Conservation (phyloP, 176 grass and related monocot genomes). For the Triticum monococcum region DNA sequence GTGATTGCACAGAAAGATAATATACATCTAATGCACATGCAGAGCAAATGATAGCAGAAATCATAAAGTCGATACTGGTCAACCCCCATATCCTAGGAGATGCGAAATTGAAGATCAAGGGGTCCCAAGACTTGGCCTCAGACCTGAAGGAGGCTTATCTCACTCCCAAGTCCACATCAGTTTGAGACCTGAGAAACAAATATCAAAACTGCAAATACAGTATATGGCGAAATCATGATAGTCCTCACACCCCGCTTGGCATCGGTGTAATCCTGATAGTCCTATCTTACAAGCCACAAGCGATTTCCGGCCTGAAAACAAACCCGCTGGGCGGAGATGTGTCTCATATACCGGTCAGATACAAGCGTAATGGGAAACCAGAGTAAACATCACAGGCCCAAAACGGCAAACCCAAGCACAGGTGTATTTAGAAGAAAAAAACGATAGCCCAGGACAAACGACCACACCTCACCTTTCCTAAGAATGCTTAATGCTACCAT, state of each 20-base stretch:
- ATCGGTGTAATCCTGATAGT: too few species aligned
- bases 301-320: too few species aligned
- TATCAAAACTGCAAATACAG: not conserved
- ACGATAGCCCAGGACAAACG: not conserved
- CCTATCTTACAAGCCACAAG: too few species aligned
- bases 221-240: not conserved
- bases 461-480: not conserved
- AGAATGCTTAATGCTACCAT: not conserved
- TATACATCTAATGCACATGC: not conserved
- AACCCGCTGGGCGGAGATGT: too few species aligned
- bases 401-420: too few species aligned
- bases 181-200: not conserved
- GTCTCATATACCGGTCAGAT: too few species aligned
- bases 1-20: not conserved
- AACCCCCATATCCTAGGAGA: not conserved
- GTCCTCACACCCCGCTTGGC: too few species aligned
- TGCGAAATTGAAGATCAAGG: not conserved
- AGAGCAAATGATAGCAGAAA: not conserved
- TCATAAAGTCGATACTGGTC: not conserved
- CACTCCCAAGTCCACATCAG: not conserved
- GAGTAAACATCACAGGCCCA: too few species aligned
- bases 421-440: too few species aligned
- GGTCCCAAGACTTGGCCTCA: not conserved
- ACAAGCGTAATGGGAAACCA: too few species aligned
- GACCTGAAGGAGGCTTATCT: not conserved